Evolutionary conservation across 768 basidiomycete genomes (phyloP), one percentile per base, ranked within the genome.

Genomic region (Polyporus arcularius): DNA sequence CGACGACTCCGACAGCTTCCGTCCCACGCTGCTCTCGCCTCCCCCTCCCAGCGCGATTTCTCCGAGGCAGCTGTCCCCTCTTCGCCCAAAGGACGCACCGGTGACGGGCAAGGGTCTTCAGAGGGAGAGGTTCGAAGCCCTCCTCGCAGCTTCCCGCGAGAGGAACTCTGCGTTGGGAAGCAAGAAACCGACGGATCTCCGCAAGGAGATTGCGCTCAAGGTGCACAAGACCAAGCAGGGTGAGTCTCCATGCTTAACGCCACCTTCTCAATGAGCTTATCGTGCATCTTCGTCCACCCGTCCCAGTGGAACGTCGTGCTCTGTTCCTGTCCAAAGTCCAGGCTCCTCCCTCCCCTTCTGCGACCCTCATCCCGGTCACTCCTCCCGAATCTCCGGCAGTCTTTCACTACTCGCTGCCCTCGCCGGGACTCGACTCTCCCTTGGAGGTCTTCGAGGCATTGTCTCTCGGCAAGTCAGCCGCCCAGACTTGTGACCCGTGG

Each of bases 161-260:
- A 78, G 83, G 66, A 84, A 82, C 67, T 72, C 77, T 16, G 68
- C 71, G 28, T 58, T 79, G 12, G 78, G 77, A 42, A 71, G 71
- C 47, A 87, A 81, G 72, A 81, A 75, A 71, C 73, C 73, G 30
- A 76, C 76, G 21, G 83, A 89, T 74, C 80, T 92, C 53, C 85
- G 88, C 65, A 90, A 85, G 74, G 87, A 92, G 74, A 84, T 90
- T 52, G 86, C 87, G 11, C 73, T 88, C 58, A 90, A 86, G 73
- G 82, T 80, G 53, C 89, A 91, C 74, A 84, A 80, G 75, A 83
- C 80, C 70, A 90, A 88, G 76, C 88, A 90, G 74, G 77, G 92
- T 92, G 71, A 66, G 82, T 79, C 30, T 28, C 45, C 16, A 43
- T 45, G 57, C 43, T 49, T 12, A 39, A 46, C 53, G 38, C 18